A percentile compares a stretch with the other conserved stretches of the same genome.
Conservation (phyloP, 805 yeast species). For the Candida boidinii region DNA sequence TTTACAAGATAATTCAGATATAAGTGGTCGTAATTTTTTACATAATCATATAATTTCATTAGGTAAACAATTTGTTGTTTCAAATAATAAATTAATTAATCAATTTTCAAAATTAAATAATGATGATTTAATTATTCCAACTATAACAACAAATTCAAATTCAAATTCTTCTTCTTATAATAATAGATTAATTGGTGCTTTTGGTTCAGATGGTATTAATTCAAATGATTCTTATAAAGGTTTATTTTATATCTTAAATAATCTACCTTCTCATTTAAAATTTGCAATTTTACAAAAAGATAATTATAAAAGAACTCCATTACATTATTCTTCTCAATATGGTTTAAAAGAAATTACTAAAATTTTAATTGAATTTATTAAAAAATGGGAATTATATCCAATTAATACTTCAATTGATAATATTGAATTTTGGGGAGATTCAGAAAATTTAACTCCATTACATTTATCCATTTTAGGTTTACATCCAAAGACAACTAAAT, state of each 20-base stretch:
- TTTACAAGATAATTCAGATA: slow-evolving; percentile 58
- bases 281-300: slow-evolving; percentile 58
- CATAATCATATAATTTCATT: slow-evolving; percentile 76
- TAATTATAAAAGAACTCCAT: slow-evolving; percentile 71
- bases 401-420: slow-evolving; percentile 46
- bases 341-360: slow-evolving; percentile 62
- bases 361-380: slow-evolving; percentile 46
- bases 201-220: slow-evolving; percentile 56
- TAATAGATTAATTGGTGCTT: slow-evolving; percentile 41
- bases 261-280: slow-evolving; percentile 45
- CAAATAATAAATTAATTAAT: slow-evolving; percentile 16
- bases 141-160: too few relatives aligned
- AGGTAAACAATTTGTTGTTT: slow-evolving; percentile 54
- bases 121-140: slow-evolving; percentile 24
- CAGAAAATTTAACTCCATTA: slow-evolving; percentile 72
- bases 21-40: slow-evolving; percentile 74
- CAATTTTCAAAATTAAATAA: slow-evolving; percentile 3
- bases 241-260: slow-evolving; percentile 47
- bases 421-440: slow-evolving; percentile 57
- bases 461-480: slow-evolving; percentile 77
- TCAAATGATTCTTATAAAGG: slow-evolving; percentile 53
- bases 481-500: slow-evolving; percentile 68
- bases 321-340: slow-evolving; percentile 84
- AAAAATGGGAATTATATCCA: slow-evolving; percentile 53
- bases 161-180: slow-evolving; percentile 47